Evolutionary conservation across 2,329 filamentous ascomycete species (phyloP).

Genomic region (Seiridium unicorne): DNA sequence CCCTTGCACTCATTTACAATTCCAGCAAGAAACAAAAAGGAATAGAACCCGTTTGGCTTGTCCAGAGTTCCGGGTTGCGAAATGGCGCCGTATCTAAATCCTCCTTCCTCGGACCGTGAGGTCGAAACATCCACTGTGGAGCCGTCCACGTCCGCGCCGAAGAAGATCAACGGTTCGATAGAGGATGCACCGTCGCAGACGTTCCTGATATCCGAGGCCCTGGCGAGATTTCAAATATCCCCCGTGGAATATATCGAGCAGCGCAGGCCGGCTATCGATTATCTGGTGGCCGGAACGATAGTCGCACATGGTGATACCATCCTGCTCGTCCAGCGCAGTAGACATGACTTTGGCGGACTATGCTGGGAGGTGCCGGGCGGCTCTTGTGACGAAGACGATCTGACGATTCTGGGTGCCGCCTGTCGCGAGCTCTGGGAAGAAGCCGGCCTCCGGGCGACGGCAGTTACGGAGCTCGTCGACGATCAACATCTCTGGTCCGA

Average conservation of each 20-base stretch:
- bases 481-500: constrained; percentile 30
- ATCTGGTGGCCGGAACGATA: constrained; percentile 24
- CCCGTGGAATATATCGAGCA: constrained; percentile 11
- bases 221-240: constrained; percentile 11
- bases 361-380: constrained; percentile 51
- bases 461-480: constrained; percentile 35
- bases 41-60: background rate
- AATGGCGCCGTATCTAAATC: background rate
- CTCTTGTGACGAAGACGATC: constrained; percentile 40
- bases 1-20: too few species aligned
- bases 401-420: constrained; percentile 39
- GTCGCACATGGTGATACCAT: constrained; percentile 33
- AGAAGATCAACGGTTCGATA: background rate
- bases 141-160: too few species aligned
- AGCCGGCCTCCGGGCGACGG: constrained; percentile 13
- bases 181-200: background rate
- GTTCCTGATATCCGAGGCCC: background rate
- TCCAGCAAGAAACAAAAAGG: too few species aligned
- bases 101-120: too few species aligned
- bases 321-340: constrained; percentile 45
- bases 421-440: constrained; percentile 45
- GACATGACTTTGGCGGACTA: constrained; percentile 41
- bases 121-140: background rate
- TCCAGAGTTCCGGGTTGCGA: background rate
- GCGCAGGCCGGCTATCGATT: background rate